A percentile compares a stretch with the other conserved stretches of the same genome.
These are phyloP conservation scores for Mrakia frigida DNA, from an alignment of 768 basidiomycete genomes.

Conservation along the genomic window DNA sequence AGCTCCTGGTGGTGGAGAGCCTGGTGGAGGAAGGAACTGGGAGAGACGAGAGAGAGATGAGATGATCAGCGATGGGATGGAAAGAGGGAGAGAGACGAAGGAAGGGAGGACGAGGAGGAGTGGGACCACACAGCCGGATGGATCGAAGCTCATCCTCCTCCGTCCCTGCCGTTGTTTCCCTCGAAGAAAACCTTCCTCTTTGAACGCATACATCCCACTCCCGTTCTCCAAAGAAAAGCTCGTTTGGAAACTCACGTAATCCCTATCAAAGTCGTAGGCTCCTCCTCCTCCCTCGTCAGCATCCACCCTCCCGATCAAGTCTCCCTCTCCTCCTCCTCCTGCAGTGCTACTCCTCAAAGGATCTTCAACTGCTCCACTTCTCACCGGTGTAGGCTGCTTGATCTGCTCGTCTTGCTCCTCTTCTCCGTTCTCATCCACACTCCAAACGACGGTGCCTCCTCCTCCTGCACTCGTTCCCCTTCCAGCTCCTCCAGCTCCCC, in stretches of 20 bases:
- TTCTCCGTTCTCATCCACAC: conserved; percentile 12
- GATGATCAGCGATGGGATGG: background rate
- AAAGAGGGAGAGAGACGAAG: background rate
- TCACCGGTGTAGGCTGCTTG: background rate
- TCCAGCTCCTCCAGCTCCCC: background rate
- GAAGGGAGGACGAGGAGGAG: background rate
- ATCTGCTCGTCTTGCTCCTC: background rate
- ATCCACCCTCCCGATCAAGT: too few species aligned
- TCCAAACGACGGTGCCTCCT: background rate
- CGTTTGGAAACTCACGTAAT: conserved; percentile 27
- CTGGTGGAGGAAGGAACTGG: conserved; percentile 31
- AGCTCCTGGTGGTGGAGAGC: conserved; percentile 31
- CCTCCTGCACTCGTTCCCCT: background rate
- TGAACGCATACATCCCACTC: background rate
- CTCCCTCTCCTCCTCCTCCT: too few species aligned
- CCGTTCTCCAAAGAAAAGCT: background rate
- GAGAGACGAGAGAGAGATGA: background rate
- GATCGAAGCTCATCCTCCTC: background rate
- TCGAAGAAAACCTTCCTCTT: background rate
- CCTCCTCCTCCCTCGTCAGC: conserved; percentile 2
- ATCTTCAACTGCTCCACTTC: background rate
- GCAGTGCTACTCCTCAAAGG: background rate
- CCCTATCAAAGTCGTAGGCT: conserved; percentile 32
- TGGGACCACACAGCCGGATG: background rate
- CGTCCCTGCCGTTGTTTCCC: background rate